Evolutionary conservation across 768 basidiomycete genomes (phyloP), one percentile per base, ranked within the genome.

Genomic region (Sarcodon sp.): DNA sequence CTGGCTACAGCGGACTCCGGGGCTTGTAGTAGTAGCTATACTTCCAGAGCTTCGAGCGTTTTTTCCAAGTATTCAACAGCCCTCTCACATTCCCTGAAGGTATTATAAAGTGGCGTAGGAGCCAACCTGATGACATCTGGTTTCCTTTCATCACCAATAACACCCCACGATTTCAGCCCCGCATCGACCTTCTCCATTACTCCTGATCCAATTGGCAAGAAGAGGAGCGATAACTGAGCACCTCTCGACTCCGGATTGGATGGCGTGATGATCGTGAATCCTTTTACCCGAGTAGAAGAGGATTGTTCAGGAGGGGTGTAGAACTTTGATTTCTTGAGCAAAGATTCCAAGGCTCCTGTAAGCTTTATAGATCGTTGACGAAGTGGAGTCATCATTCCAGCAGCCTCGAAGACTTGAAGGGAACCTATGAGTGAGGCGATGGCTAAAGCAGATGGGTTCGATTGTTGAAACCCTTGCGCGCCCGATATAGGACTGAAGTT

Each of bases 181-280:
- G 73, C 63, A 51, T 80, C 77, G 16, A 96, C 72, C 49, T 66
- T 69, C 50, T 72, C 70, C 93, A 98, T 97, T 39, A 79, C 59
- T 33, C 68, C 72, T 11, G 74, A 57, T 47, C 70, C 75, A 32
- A 65, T 48, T 15, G 84, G 83, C 31, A 90, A 64, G 65, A 93
- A 86, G 32, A 89, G 65, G 33, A 98, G 67, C 18, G 91, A 96
- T 13, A 99, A 69, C 63, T 98, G 92, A 34, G 87, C 80, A 3
- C 93, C 93, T 47, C 94, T 76, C 50, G 72, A 69, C 15, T 71
- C 69, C 21, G 79, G 68, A 46, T 79, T 71, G 41, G 57, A 62
- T 2, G 96, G 94, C 2, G 94, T 98, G 57, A 98, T 83, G 54
- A 98, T 89, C n/a, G 88, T 89, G 66, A 98, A 96, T 3, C 76